Percentiles rank a stretch among this genome's conserved stretches.
Evolutionary conservation across 2,329 filamentous ascomycete genomes (phyloP).

Genomic region (Cordyceps cicadae): DNA sequence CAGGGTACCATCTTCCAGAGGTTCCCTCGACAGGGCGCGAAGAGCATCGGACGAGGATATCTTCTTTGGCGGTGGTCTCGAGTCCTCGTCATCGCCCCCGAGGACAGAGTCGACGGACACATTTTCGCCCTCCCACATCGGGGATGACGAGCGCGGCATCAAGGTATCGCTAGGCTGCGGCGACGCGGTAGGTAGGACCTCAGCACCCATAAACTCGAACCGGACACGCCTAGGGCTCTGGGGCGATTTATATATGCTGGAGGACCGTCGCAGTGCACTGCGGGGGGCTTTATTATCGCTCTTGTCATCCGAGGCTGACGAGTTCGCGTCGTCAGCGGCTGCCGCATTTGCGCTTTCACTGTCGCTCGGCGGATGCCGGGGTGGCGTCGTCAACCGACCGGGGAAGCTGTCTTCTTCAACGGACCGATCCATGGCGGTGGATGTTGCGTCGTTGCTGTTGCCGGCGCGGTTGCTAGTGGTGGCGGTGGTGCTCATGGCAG

Average conservation of each 20-base stretch:
- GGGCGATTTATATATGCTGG: conserved; percentile 40
- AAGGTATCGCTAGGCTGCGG: conserved; percentile 34
- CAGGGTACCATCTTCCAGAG: conserved; percentile 40
- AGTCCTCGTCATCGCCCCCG: conserved; percentile 29
- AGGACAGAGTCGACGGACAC: conserved; percentile 25
- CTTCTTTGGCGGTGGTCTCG: conserved; percentile 37
- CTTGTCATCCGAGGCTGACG: conserved; percentile 44
- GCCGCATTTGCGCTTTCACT: not conserved
- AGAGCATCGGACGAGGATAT: conserved; percentile 49
- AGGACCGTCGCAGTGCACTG: conserved; percentile 51
- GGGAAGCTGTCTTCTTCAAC: not conserved
- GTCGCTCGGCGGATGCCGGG: conserved; percentile 1
- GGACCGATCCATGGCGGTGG: not conserved
- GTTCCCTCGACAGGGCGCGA: conserved; percentile 41
- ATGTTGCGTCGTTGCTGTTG: not conserved
- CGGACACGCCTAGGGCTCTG: conserved; percentile 54
- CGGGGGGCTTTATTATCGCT: conserved; percentile 42
- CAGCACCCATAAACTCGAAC: conserved; percentile 52
- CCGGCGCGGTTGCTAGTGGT: no score
- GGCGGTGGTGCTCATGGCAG: not conserved
- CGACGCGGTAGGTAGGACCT: conserved; percentile 52
- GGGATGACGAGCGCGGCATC: conserved; percentile 20
- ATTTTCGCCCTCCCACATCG: conserved; percentile 20
- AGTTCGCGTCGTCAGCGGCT: conserved; percentile 26
- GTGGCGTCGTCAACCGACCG: conserved; percentile 5